Evolutionary conservation across 202 grass and related monocot genomes (phyloP).

Genomic region (Zoysia matrella): DNA sequence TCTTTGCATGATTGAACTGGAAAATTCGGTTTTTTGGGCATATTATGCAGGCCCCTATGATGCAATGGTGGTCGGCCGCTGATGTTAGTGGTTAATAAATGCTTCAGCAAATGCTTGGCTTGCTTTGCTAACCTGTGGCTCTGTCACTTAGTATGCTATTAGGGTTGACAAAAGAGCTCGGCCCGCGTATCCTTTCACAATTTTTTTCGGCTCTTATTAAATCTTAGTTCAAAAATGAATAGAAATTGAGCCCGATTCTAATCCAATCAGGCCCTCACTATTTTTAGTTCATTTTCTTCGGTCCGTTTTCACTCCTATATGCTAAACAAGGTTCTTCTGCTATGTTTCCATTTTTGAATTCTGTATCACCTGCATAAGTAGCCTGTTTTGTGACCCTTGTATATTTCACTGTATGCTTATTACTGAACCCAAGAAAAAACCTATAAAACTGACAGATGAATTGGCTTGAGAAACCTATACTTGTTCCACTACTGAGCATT

Average conservation of each 20-base stretch:
- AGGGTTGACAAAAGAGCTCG: too few relatives aligned
- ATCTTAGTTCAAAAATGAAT: too few relatives aligned
- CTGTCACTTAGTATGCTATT: background rate
- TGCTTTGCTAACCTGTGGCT: slow-evolving; percentile 1
- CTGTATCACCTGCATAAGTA: background rate
- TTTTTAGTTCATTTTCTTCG: too few relatives aligned
- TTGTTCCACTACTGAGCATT: slow-evolving; percentile 22
- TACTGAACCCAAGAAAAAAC: background rate
- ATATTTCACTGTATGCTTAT: background rate
- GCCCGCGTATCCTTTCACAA: too few relatives aligned
- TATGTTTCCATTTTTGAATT: slow-evolving; percentile 3
- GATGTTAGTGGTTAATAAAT: slow-evolving; percentile 2
- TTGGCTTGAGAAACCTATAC: slow-evolving; percentile 17
- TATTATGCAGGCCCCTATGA: background rate
- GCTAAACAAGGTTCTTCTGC: background rate
- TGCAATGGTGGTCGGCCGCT: background rate
- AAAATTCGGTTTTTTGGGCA: slow-evolving; percentile 22
- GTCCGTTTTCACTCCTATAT: too few relatives aligned
- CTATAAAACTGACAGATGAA: background rate
- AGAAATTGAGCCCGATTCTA: too few relatives aligned
- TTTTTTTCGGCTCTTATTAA: too few relatives aligned
- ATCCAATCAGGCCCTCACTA: too few relatives aligned
- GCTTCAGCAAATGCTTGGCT: background rate
- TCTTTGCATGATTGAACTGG: background rate
- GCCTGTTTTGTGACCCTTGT: slow-evolving; percentile 12